Conservation (phyloP, 306 rosid genomes). For the Quercus glauca region DNA sequence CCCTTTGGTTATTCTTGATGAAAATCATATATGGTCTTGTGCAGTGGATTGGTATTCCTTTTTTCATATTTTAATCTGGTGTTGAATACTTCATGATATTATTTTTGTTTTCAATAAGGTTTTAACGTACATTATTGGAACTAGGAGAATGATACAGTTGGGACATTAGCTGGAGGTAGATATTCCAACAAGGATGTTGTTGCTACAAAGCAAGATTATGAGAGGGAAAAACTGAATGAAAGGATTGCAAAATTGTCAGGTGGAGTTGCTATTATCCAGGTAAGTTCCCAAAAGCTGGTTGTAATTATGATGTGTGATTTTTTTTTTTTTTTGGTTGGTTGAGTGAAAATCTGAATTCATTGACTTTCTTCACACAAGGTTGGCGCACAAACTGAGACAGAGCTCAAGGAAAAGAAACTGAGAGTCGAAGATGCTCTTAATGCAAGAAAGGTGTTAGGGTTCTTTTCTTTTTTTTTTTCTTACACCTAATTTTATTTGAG, state of each 20-base stretch:
- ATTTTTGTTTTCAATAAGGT: neutral
- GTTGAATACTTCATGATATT: neutral
- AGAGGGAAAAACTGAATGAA: constrained; percentile 84
- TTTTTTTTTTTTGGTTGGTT: no score
- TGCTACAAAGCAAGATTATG: constrained; percentile 95
- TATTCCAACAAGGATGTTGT: constrained; percentile 69
- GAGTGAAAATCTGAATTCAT: neutral
- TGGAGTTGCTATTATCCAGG: constrained; percentile 99
- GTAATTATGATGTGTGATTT: neutral
- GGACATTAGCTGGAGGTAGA: constrained; percentile 90
- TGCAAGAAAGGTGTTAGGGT: constrained; percentile 99
- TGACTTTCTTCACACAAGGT: constrained; percentile 38
- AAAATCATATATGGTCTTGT: constrained; percentile 10
- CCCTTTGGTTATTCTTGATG: neutral
- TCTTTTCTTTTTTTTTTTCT: no score
- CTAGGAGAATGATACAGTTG: constrained; percentile 97
- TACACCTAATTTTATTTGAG: no score
- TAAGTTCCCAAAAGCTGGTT: constrained; percentile 6
- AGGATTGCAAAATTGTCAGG: constrained; percentile 95
- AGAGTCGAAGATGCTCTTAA: constrained; percentile 99
- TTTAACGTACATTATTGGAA: neutral
- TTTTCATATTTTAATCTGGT: neutral
- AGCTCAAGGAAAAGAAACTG: constrained; percentile 95
- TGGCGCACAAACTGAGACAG: constrained; percentile 99
- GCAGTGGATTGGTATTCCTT: neutral